Percentiles rank a stretch among this genome's conserved stretches.
Evolutionary conservation across 495 filamentous ascomycete species (phyloP).

Genomic region (Penicillium samsonianum): DNA sequence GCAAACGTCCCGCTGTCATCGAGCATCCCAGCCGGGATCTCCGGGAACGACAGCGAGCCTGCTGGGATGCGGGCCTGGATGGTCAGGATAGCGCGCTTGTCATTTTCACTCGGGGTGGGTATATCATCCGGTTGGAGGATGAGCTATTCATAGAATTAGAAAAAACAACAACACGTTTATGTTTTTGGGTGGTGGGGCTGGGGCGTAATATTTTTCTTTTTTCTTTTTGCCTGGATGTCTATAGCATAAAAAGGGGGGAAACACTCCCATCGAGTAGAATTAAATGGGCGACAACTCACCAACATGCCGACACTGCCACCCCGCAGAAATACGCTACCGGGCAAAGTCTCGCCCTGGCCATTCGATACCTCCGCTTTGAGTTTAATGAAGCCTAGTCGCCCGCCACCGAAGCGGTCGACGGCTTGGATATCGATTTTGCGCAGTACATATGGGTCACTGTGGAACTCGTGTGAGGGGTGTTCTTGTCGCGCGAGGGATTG

Average conservation of each 20-base stretch:
- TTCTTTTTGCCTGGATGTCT: not conserved
- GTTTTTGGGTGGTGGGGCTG: not conserved
- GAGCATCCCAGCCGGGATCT: conserved; percentile 89
- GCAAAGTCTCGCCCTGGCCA: conserved; percentile 61
- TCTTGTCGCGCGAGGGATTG: conserved; percentile 64
- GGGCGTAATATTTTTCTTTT: not conserved
- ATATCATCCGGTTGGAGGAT: conserved; percentile 74
- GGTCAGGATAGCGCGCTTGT: conserved; percentile 74
- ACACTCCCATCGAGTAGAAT: not conserved
- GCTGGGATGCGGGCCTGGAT: conserved; percentile 82
- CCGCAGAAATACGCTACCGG: conserved; percentile 76
- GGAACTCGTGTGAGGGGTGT: conserved; percentile 65
- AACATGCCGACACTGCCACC: conserved; percentile 84
- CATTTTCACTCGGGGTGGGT: conserved; percentile 31
- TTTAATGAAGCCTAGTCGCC: conserved; percentile 76
- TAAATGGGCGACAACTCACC: conserved; percentile 40
- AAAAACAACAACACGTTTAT: not conserved
- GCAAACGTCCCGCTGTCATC: conserved; percentile 74
- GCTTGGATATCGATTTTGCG: conserved; percentile 70
- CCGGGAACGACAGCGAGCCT: conserved; percentile 71
- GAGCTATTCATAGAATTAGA: conserved; percentile 36
- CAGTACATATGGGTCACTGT: conserved; percentile 68
- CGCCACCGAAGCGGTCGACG: conserved; percentile 68
- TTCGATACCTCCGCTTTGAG: conserved; percentile 68
- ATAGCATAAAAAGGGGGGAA: not conserved